Percentiles rank a stretch among this genome's conserved stretches.
Evolutionary conservation across 78 protist species (phyloP).

Genomic region (Isochrysis galbana): DNA sequence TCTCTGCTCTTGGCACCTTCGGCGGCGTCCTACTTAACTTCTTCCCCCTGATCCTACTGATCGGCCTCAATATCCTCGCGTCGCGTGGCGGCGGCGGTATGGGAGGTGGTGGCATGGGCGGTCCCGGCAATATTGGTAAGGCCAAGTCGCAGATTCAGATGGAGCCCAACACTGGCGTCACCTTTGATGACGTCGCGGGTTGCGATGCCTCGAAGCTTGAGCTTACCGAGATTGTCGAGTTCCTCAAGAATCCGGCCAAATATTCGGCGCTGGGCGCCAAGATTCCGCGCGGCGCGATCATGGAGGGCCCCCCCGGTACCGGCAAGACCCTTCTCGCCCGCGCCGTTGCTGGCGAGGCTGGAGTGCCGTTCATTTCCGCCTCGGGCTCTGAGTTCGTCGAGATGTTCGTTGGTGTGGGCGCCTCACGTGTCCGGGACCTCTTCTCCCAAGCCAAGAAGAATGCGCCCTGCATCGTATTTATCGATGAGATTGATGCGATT

Average conservation of each 20-base stretch:
- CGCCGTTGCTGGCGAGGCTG: constrained; percentile 92
- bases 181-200: constrained; percentile 46
- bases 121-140: background rate
- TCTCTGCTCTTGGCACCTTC: background rate
- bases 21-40: background rate
- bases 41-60: background rate
- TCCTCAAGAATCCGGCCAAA: constrained; percentile 80
- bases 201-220: constrained; percentile 41
- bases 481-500: constrained; percentile 94
- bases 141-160: constrained; percentile 49
- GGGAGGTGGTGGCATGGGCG: background rate
- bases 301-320: constrained; percentile 95
- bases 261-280: constrained; percentile 52
- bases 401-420: constrained; percentile 90
- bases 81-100: background rate
- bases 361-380: constrained; percentile 7
- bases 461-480: constrained; percentile 91
- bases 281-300: constrained; percentile 75
- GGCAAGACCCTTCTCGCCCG: constrained; percentile 95
- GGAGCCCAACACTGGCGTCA: constrained; percentile 60
- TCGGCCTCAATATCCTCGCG: background rate
- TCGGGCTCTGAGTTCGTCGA: constrained; percentile 32
- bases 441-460: constrained; percentile 74
- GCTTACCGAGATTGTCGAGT: constrained; percentile 71
- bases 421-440: constrained; percentile 64